These are phyloP conservation scores for Leccinum subtestaceum DNA, from an alignment of 768 basidiomycete genomes.

Conservation along the genomic window DNA sequence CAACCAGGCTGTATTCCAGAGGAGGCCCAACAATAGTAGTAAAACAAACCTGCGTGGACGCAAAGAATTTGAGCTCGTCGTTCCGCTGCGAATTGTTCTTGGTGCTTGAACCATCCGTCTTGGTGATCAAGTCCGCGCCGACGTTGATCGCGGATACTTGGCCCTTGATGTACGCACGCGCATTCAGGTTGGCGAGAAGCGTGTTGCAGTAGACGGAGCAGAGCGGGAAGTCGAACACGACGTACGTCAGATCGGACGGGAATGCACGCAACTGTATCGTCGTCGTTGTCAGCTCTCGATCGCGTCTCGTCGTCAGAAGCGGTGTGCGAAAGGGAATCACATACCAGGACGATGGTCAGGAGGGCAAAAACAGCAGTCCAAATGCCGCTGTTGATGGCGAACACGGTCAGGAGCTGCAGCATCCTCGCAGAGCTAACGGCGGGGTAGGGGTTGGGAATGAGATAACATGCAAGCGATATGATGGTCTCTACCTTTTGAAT, in stretches of 20 bases:
- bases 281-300: neutral
- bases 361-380: slow-evolving; percentile 3
- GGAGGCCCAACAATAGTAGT: neutral
- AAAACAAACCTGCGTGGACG: neutral
- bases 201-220: slow-evolving; percentile 4
- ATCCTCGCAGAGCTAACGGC: neutral
- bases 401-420: slow-evolving; percentile 5
- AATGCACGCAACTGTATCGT: neutral
- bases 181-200: slow-evolving; percentile 6
- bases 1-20: neutral
- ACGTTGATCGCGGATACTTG: neutral
- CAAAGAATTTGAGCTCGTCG: neutral
- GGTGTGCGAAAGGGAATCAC: neutral
- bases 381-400: slow-evolving; percentile 5
- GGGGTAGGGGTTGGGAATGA: neutral
- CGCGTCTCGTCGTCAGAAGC: neutral
- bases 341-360: neutral
- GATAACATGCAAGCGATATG: neutral
- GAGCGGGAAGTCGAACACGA: slow-evolving; percentile 3
- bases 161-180: slow-evolving; percentile 3
- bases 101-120: neutral
- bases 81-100: neutral
- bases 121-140: neutral
- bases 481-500: slow-evolving; percentile 1
- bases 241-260: neutral